A percentile compares a stretch with the other conserved stretches of the same genome.
phyloP scores from a whole-genome alignment of 1,284 basidiomycete genomes.

The Ceratobasidium sp. region DNA sequence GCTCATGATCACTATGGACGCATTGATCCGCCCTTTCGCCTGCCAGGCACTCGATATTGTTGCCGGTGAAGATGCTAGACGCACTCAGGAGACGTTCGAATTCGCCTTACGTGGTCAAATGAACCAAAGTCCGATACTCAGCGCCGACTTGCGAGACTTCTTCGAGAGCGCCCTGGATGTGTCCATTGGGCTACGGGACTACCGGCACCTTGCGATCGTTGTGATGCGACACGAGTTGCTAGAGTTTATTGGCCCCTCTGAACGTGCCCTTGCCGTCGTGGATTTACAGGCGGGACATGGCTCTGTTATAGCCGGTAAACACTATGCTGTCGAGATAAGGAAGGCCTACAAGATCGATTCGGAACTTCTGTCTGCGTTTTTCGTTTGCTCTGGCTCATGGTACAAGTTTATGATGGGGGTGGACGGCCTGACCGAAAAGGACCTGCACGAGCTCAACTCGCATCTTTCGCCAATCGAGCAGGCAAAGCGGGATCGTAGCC shows the following conservation, averaged over 20 bases:
- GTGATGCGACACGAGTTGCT: neutral
- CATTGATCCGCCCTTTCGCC: neutral
- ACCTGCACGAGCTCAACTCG: no score
- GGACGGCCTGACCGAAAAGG: neutral
- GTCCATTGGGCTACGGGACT: neutral
- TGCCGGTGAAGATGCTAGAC: neutral
- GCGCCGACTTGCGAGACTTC: neutral
- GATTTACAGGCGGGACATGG: conserved; percentile 6
- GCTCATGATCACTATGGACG: neutral
- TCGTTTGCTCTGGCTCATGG: neutral
- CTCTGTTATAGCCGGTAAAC: neutral
- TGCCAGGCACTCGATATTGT: neutral
- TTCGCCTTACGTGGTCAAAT: neutral
- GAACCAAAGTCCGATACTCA: neutral
- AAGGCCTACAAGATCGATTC: neutral
- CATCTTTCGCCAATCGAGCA: no score
- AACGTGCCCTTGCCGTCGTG: neutral
- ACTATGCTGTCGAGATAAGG: neutral
- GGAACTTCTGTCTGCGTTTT: neutral
- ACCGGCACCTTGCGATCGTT: neutral
- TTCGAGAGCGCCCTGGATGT: neutral
- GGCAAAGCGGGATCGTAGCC: no score
- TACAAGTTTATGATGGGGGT: neutral
- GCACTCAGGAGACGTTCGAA: neutral
- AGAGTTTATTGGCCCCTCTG: neutral